Percentiles rank a stretch among this genome's conserved stretches.
Conservation (phyloP, 257 asterid genomes). For the Scutellaria galericulata region DNA sequence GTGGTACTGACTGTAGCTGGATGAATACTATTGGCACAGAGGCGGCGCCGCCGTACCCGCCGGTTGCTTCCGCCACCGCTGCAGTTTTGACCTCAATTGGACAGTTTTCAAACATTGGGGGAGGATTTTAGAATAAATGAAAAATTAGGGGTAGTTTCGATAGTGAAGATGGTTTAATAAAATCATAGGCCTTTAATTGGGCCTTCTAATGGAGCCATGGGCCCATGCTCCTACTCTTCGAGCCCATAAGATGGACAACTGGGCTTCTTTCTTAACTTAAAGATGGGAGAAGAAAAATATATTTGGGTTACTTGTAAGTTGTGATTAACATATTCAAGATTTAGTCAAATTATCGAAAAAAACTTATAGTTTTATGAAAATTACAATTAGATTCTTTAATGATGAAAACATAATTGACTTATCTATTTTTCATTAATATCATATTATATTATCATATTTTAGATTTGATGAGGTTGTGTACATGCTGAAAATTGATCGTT, state of each 20-base stretch:
- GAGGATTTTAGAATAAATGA: conserved; percentile 3
- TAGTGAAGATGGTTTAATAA: neutral
- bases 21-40: neutral
- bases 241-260: neutral
- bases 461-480: too few relatives aligned
- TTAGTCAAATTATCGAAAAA: too few relatives aligned
- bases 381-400: too few relatives aligned
- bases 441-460: too few relatives aligned
- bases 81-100: neutral
- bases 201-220: neutral
- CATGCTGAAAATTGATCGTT: too few relatives aligned
- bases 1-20: neutral
- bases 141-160: conserved; percentile 20
- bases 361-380: too few relatives aligned
- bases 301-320: too few relatives aligned
- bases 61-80: neutral
- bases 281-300: too few relatives aligned
- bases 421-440: too few relatives aligned
- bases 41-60: neutral
- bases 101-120: neutral
- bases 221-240: neutral
- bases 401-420: too few relatives aligned
- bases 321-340: too few relatives aligned
- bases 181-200: neutral
- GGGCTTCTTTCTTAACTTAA: neutral